phyloP scores from a whole-genome alignment of 2,329 filamentous ascomycete genomes.

The Iodosphaeria phyllophila region DNA sequence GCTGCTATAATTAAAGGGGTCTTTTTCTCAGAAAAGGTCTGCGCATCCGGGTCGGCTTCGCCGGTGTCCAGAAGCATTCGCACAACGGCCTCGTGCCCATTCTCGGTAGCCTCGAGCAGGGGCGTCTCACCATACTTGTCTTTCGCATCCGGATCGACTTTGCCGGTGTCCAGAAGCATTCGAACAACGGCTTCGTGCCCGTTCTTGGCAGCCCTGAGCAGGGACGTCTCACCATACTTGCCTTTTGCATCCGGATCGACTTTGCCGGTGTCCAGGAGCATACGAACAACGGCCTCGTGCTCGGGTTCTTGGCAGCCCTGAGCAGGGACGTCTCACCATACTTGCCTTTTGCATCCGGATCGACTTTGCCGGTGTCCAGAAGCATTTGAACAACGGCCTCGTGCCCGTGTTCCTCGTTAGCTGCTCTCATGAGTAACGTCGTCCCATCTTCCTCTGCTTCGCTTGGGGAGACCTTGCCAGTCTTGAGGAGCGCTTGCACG shows the following conservation, averaged over 20 bases:
- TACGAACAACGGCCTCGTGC: background rate
- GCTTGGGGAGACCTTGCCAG: no score
- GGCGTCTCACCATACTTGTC: background rate
- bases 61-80: conserved; percentile 1
- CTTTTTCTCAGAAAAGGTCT: no score
- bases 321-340: background rate
- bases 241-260: conserved; percentile 1
- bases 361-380: background rate
- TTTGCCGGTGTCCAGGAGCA: conserved; percentile 1
- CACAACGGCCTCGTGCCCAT: background rate
- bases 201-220: background rate
- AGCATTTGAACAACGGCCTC: conserved; percentile 1
- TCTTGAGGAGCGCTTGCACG: conserved; percentile 1
- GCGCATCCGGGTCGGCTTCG: conserved; percentile 1
- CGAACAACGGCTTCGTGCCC: background rate
- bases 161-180: conserved; percentile 1
- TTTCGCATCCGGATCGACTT: conserved; percentile 1
- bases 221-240: background rate
- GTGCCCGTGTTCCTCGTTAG: background rate
- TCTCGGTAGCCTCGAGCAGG: background rate
- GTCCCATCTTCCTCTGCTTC: no score
- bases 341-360: conserved; percentile 1
- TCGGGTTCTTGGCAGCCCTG: background rate
- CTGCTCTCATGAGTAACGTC: no score
- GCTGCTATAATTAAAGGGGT: no score